phyloP scores from a whole-genome alignment of 345 rosid species.

The Salix caprea region DNA sequence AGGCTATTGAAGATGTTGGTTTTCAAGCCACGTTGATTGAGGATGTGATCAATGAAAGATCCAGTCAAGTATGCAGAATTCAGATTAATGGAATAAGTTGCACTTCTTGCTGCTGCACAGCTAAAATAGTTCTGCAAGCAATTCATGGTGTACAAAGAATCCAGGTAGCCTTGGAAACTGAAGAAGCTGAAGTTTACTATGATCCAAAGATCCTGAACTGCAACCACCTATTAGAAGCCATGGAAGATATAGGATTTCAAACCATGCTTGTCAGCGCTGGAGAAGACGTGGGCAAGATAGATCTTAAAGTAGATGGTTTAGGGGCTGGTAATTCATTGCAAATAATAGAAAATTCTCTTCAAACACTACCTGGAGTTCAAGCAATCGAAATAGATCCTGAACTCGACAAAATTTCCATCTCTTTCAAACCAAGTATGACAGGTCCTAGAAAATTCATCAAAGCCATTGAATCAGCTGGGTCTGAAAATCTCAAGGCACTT shows the following conservation, averaged over 20 bases:
- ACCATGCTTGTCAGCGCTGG: conserved; percentile 71
- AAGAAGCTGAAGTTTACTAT: conserved; percentile 73
- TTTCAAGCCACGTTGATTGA: conserved; percentile 57
- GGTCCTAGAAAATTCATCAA: conserved; percentile 73
- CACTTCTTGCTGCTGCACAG: conserved; percentile 68
- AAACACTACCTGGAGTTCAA: conserved; percentile 79
- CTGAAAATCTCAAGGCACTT: conserved; percentile 55
- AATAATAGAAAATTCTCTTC: conserved; percentile 57
- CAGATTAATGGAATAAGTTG: conserved; percentile 91
- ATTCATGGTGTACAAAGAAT: conserved; percentile 62
- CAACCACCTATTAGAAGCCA: conserved; percentile 40
- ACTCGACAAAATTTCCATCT: conserved; percentile 42
- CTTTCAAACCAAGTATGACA: conserved; percentile 65
- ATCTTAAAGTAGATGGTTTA: conserved; percentile 70
- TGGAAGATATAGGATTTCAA: conserved; percentile 68
- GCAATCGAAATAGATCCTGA: conserved; percentile 26
- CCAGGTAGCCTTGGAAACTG: conserved; percentile 80
- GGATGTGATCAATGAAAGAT: conserved; percentile 48
- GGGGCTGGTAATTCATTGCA: conserved; percentile 43
- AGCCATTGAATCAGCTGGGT: conserved; percentile 72
- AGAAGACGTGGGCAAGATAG: conserved; percentile 61
- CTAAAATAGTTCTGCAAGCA: conserved; percentile 59
- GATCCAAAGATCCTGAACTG: conserved; percentile 46
- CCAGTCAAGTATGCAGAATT: conserved; percentile 62
- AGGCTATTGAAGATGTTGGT: conserved; percentile 83